Percentiles rank a stretch among this genome's conserved stretches.
phyloP scores from a whole-genome alignment of 202 grass and related monocot genomes.

The Setaria italica region DNA sequence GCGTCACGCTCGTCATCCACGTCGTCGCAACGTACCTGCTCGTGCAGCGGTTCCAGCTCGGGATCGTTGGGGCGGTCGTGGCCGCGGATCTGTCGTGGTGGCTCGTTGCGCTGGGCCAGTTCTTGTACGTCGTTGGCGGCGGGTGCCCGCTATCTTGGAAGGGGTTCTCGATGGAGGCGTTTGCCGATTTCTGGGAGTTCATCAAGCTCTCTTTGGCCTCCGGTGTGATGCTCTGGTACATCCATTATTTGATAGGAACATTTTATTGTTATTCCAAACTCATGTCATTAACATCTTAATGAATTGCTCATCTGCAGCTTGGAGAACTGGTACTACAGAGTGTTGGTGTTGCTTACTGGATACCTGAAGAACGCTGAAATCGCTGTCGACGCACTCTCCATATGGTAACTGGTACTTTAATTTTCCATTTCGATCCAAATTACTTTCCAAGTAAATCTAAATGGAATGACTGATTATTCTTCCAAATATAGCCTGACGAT shows the following conservation, averaged over 20 bases:
- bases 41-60: constrained; percentile 38
- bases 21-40: constrained; percentile 60
- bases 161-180: constrained; percentile 75
- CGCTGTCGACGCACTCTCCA: constrained; percentile 77
- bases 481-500: constrained; percentile 57
- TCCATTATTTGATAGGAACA: not conserved
- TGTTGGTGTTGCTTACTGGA: constrained; percentile 73
- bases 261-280: not conserved
- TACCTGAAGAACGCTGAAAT: constrained; percentile 68
- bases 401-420: constrained; percentile 56
- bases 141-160: constrained; percentile 74
- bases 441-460: not conserved
- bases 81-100: constrained; percentile 64
- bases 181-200: constrained; percentile 77
- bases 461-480: not conserved
- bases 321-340: constrained; percentile 87
- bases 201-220: constrained; percentile 75
- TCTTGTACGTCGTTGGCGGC: constrained; percentile 51
- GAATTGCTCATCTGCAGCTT: constrained; percentile 47
- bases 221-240: constrained; percentile 82
- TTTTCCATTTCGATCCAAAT: not conserved
- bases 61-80: constrained; percentile 39
- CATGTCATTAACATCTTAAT: not conserved
- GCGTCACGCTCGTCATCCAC: constrained; percentile 48
- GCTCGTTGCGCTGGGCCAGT: constrained; percentile 56